Conservation (phyloP, 768 basidiomycete genomes). For the Sporobolomyces phaffii region DNA sequence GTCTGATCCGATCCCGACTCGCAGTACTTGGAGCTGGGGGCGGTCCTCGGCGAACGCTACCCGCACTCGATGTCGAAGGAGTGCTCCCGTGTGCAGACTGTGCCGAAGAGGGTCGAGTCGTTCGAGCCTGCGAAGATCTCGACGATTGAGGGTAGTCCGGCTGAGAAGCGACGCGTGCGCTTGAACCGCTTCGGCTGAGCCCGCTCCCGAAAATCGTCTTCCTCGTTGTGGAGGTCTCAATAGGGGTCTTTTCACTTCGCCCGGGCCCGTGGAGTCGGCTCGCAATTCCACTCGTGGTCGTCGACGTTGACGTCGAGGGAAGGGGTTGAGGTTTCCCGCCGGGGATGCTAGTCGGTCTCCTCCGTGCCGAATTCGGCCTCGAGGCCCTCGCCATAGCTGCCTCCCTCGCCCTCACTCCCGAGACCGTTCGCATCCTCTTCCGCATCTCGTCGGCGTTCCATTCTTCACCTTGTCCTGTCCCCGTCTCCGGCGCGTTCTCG, state of each 20-base stretch:
- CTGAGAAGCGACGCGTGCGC: neutral
- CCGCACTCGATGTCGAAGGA: neutral
- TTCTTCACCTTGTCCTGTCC: conserved; percentile 1
- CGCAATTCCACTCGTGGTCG: neutral
- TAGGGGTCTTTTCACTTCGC: neutral
- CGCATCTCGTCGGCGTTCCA: conserved; percentile 24
- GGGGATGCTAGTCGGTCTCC: neutral
- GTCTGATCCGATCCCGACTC: conserved; percentile 11
- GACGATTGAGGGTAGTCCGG: neutral
- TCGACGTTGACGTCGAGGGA: neutral
- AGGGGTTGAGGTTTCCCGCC: neutral
- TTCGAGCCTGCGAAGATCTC: neutral
- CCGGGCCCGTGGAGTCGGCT: neutral
- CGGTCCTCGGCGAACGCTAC: neutral
- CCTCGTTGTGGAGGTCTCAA: neutral
- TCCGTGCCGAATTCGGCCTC: neutral
- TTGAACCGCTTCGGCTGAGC: neutral
- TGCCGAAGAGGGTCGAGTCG: conserved; percentile 7
- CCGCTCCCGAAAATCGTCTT: no score
- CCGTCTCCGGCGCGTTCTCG: neutral
- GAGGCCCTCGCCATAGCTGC: neutral
- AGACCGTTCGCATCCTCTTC: conserved; percentile 29
- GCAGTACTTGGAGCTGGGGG: conserved; percentile 30
- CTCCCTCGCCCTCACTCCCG: conserved; percentile 2
- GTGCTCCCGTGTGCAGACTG: conserved; percentile 10